Base-by-base conservation (phyloP, 768 basidiomycete genomes). In the Hydnum rufescens region DNA sequence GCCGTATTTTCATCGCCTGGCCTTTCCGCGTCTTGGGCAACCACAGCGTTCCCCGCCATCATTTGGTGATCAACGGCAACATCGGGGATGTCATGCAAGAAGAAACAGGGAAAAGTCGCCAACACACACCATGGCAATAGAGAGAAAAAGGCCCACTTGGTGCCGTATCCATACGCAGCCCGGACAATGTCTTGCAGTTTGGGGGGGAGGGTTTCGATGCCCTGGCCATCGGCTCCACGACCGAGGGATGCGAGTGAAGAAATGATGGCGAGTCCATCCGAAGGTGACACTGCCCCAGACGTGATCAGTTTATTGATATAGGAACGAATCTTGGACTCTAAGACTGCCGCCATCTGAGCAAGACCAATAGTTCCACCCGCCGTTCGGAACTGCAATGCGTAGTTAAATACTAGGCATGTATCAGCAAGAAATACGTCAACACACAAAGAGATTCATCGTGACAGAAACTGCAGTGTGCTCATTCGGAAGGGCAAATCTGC, bases 301-400 rank as follows among this genome's bases (percentile, higher is more conserved):
- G 30, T 39, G 25, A 65, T 55, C 8, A 55, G 58, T 23, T 57
- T 42, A 18, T 56, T 28, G 54, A 75, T 61, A 51, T 64, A 64
- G 22, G 59, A 26, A 28, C 61, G 60, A 28, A 71, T 72, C 60
- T 67, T 71, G 31, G 65, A 61, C 55, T 67, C 67, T 51, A 74
- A 65, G 22, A 75, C 63, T 4, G 74, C 70, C 39, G 68, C 66
- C 50, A 73, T 74, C 56, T 75, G 74, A 0, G 74, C 72, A 34
- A 75, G 67, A 23, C 74, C 73, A 34, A 73, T 59, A 0, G 72
- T 74, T 5, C 74, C 74, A n/a, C 74, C 74, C 34, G 74, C 61
- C 1, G 69, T 60, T 16, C 70, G 67, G 62, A 70, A 71, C 72
- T 74, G 18, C n/a, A 44, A 48, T 31, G 52, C 8, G 18, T 36